Conservation (phyloP, 768 basidiomycete species). For the Pilatotrama ljubarskyi region DNA sequence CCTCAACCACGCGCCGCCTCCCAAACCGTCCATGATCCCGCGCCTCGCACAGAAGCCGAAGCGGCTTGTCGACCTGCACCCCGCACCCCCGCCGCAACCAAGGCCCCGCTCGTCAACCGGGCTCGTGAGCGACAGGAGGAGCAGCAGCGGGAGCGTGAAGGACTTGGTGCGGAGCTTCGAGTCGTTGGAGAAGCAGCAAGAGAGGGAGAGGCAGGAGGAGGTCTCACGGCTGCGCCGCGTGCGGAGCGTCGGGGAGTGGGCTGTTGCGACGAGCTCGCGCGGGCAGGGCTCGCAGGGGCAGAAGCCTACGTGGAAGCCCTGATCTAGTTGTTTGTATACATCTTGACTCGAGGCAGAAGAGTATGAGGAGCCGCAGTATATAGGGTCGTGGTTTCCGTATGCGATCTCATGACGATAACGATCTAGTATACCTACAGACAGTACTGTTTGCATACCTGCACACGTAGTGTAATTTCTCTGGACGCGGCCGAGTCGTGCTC, state of each 20-base stretch:
- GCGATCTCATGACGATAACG: slow-evolving; percentile 12
- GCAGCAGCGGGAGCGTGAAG: slow-evolving; percentile 71
- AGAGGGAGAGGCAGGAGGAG: slow-evolving; percentile 30
- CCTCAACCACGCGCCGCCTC: slow-evolving; percentile 53
- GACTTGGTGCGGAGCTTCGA: slow-evolving; percentile 71
- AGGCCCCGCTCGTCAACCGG: slow-evolving; percentile 24
- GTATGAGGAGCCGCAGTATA: too few species aligned
- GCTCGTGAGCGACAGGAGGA: slow-evolving; percentile 44
- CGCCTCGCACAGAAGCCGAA: slow-evolving; percentile 35
- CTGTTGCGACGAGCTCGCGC: slow-evolving; percentile 14
- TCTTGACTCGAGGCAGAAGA: too few species aligned
- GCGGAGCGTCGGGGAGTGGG: slow-evolving; percentile 39
- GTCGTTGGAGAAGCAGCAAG: slow-evolving; percentile 37
- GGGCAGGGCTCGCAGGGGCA: slow-evolving; percentile 3
- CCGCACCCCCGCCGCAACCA: slow-evolving; percentile 41
- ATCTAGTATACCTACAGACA: not conserved
- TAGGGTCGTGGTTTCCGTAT: not conserved
- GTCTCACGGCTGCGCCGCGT: slow-evolving; percentile 28
- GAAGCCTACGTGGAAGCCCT: slow-evolving; percentile 28
- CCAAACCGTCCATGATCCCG: slow-evolving; percentile 45
- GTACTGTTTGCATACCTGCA: slow-evolving; percentile 1
- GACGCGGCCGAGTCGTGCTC: slow-evolving; percentile 1
- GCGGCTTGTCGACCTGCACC: slow-evolving; percentile 56
- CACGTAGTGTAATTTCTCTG: not conserved
- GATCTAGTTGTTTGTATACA: not conserved